Percentiles rank a stretch among this genome's conserved stretches.
Conservation (phyloP, 2,329 filamentous ascomycete genomes). For the Magnaporthiopsis poae region DNA sequence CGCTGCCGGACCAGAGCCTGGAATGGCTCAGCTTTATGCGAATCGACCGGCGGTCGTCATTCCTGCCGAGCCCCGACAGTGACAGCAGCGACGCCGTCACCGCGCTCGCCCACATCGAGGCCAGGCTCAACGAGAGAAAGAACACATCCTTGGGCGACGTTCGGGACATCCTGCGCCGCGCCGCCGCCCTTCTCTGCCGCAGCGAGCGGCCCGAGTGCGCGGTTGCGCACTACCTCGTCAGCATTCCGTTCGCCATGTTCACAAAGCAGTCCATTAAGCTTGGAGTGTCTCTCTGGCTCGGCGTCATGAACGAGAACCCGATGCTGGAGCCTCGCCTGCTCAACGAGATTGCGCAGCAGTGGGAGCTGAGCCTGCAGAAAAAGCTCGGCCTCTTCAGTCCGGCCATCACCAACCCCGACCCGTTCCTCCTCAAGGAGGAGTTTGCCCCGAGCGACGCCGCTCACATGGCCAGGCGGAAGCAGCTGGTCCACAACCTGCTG, state of each 20-base stretch:
- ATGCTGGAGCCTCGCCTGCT: constrained; percentile 77
- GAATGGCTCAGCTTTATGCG: constrained; percentile 56
- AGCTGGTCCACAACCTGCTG: constrained; percentile 70
- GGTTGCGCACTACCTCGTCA: constrained; percentile 78
- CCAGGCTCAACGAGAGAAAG: constrained; percentile 58
- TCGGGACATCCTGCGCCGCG: constrained; percentile 70
- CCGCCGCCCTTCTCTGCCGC: constrained; percentile 76
- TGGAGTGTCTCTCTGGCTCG: constrained; percentile 90
- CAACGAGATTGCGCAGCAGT: constrained; percentile 78
- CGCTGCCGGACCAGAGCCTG: constrained; percentile 56
- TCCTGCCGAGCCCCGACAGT: constrained; percentile 39
- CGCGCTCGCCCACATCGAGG: constrained; percentile 63
- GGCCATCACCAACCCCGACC: constrained; percentile 61
- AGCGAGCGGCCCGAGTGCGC: constrained; percentile 64
- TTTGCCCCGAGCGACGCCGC: constrained; percentile 84
- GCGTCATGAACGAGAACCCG: constrained; percentile 92
- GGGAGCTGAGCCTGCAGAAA: constrained; percentile 73
- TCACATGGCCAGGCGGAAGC: constrained; percentile 62
- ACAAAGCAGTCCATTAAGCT: constrained; percentile 92
- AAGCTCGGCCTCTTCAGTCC: constrained; percentile 73
- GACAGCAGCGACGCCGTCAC: constrained; percentile 51
- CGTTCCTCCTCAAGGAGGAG: constrained; percentile 84
- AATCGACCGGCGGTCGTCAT: constrained; percentile 41
- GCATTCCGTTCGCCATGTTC: constrained; percentile 85
- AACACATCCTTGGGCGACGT: constrained; percentile 64